Evolutionary conservation across 352 stramenopile species (phyloP).

Genomic region (Globisporangium spiculum): DNA sequence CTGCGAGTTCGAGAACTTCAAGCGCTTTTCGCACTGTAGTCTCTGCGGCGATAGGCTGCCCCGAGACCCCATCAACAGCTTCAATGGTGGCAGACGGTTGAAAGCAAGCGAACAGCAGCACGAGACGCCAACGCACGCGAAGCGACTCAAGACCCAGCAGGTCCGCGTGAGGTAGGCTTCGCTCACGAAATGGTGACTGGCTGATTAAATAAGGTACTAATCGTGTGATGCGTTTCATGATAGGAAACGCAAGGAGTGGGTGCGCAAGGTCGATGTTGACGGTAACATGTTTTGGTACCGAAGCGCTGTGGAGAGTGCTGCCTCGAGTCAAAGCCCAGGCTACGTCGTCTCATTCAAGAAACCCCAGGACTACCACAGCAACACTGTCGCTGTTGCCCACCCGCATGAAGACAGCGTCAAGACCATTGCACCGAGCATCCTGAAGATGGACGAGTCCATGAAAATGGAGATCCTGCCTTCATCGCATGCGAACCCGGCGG

Average conservation of each 20-base stretch:
- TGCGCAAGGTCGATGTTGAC: conserved; percentile 57
- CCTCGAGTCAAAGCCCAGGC: conserved; percentile 16
- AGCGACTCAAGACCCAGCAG: conserved; percentile 4
- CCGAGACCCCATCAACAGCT: not conserved
- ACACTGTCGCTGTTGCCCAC: not conserved
- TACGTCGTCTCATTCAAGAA: conserved; percentile 35
- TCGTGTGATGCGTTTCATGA: too few species aligned
- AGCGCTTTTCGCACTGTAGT: conserved; percentile 55
- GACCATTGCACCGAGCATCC: not conserved
- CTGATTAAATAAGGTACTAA: not conserved
- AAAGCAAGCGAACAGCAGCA: conserved; percentile 10
- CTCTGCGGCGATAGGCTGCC: conserved; percentile 59
- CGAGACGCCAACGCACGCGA: not conserved
- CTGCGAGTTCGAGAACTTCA: conserved; percentile 80
- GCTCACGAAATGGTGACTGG: not conserved
- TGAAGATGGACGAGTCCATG: not conserved
- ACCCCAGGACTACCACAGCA: not conserved
- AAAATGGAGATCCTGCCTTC: not conserved
- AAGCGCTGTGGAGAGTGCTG: conserved; percentile 14
- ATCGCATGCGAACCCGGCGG: not conserved
- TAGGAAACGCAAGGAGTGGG: conserved; percentile 69
- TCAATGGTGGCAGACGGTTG: not conserved
- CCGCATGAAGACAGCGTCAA: not conserved
- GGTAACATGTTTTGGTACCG: conserved; percentile 59
- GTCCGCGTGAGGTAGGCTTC: conserved; percentile 9